phyloP scores from a whole-genome alignment of 352 stramenopile genomes.

The Globisporangium lucens region DNA sequence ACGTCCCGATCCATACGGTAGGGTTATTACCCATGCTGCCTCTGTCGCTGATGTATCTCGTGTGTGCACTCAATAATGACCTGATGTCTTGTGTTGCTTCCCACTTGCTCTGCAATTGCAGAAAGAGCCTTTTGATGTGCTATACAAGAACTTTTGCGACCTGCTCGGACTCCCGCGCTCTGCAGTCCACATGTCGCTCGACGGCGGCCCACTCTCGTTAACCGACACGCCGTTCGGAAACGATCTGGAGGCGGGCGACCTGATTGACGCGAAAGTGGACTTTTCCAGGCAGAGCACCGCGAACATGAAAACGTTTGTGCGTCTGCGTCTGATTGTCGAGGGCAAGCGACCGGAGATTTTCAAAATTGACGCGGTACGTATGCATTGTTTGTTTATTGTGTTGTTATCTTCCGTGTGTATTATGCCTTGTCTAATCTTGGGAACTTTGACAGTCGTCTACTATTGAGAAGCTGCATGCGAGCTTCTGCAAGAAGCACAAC shows the following conservation, averaged over 20 bases:
- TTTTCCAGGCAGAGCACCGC: conserved; percentile 47
- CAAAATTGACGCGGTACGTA: conserved; percentile 61
- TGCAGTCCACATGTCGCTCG: conserved; percentile 59
- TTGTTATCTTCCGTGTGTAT: background rate
- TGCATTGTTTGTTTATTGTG: background rate
- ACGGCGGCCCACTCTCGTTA: conserved; percentile 39
- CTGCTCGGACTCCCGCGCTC: conserved; percentile 53
- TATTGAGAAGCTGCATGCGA: conserved; percentile 56
- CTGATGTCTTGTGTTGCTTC: background rate
- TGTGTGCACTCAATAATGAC: background rate
- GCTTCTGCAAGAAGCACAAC: conserved; percentile 61
- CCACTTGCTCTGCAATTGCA: conserved; percentile 12
- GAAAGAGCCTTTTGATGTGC: conserved; percentile 59
- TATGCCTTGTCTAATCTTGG: background rate
- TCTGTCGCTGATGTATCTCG: background rate
- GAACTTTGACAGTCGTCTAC: conserved; percentile 29
- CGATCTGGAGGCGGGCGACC: conserved; percentile 55
- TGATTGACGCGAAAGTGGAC: conserved; percentile 76
- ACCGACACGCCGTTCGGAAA: conserved; percentile 25
- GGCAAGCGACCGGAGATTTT: conserved; percentile 56
- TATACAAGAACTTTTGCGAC: conserved; percentile 66
- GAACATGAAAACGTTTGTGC: conserved; percentile 56
- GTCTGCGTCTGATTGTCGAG: conserved; percentile 50
- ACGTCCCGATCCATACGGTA: conserved; percentile 60
- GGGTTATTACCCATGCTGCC: background rate